Conservation (phyloP, 768 basidiomycete species). For the Lentinula sp. region DNA sequence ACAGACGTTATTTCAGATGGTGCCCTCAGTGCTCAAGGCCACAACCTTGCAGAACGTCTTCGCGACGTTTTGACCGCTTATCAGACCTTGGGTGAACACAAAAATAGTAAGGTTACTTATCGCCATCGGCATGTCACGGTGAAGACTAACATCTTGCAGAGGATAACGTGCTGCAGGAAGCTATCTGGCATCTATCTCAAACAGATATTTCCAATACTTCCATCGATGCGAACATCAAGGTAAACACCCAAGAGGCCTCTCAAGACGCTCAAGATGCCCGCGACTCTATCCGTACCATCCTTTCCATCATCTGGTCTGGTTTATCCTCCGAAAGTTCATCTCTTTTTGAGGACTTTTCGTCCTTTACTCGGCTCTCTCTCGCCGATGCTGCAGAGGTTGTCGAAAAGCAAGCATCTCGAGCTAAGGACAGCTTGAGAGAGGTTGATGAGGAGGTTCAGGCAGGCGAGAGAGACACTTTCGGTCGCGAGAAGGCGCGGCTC, state of each 20-base stretch:
- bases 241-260: constrained; percentile 38
- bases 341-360: constrained; percentile 57
- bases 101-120: constrained; percentile 42
- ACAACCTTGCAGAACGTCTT: constrained; percentile 41
- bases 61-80: constrained; percentile 52
- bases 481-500: constrained; percentile 42
- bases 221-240: constrained; percentile 13
- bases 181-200: constrained; percentile 57
- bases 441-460: constrained; percentile 54
- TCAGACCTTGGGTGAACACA: constrained; percentile 44
- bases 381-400: constrained; percentile 62
- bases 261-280: constrained; percentile 47
- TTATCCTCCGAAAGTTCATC: constrained; percentile 46
- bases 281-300: constrained; percentile 39
- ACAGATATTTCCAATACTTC: constrained; percentile 39
- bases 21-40: constrained; percentile 51
- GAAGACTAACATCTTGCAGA: constrained; percentile 26
- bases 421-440: constrained; percentile 47
- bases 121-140: not conserved
- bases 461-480: constrained; percentile 53
- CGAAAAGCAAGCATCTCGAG: constrained; percentile 41
- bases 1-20: constrained; percentile 41
- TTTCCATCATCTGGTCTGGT: constrained; percentile 48
- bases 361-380: constrained; percentile 56
- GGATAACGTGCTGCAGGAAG: constrained; percentile 60